A percentile compares a stretch with the other conserved stretches of the same genome.
These are phyloP conservation scores for Nemania sp. DNA, from an alignment of 2,329 filamentous ascomycete genomes.

Conservation along the genomic window DNA sequence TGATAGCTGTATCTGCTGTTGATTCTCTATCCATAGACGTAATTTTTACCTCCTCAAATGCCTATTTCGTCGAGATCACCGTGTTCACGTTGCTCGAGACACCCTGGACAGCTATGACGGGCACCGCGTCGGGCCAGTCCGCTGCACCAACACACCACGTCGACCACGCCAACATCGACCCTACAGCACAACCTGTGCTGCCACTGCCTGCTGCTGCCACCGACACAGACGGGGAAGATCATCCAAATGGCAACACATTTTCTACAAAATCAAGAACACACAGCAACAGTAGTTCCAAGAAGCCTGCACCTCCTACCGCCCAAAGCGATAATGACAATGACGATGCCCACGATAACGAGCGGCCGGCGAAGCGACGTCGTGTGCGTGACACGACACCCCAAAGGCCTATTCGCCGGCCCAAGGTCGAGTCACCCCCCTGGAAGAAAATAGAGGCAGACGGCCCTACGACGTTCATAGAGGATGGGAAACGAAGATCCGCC, in stretches of 20 bases:
- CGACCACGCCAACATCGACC: constrained; percentile 34
- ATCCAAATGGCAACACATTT: constrained; percentile 18
- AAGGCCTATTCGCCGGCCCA: constrained; percentile 52
- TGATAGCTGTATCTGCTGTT: constrained; percentile 56
- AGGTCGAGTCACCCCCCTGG: constrained; percentile 88
- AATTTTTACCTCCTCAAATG: constrained; percentile 69
- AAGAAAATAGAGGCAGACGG: constrained; percentile 87
- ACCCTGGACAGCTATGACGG: constrained; percentile 67
- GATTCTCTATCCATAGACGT: constrained; percentile 65
- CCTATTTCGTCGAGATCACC: constrained; percentile 66
- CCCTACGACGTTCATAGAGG: constrained; percentile 84
- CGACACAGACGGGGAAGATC: neutral
- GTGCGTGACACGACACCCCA: constrained; percentile 61
- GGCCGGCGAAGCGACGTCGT: constrained; percentile 75
- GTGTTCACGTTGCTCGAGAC: constrained; percentile 58
- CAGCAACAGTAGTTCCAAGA: constrained; percentile 23
- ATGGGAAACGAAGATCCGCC: constrained; percentile 76
- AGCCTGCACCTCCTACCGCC: constrained; percentile 44
- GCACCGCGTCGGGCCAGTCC: constrained; percentile 68
- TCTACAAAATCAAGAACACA: constrained; percentile 37
- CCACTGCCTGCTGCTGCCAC: neutral
- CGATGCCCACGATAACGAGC: constrained; percentile 53
- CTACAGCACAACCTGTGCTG: neutral
- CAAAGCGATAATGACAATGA: constrained; percentile 44
- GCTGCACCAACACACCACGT: constrained; percentile 55